A percentile compares a stretch with the other conserved stretches of the same genome.
Conservation (phyloP, 305 asterid species). For the Solanum chacoense region DNA sequence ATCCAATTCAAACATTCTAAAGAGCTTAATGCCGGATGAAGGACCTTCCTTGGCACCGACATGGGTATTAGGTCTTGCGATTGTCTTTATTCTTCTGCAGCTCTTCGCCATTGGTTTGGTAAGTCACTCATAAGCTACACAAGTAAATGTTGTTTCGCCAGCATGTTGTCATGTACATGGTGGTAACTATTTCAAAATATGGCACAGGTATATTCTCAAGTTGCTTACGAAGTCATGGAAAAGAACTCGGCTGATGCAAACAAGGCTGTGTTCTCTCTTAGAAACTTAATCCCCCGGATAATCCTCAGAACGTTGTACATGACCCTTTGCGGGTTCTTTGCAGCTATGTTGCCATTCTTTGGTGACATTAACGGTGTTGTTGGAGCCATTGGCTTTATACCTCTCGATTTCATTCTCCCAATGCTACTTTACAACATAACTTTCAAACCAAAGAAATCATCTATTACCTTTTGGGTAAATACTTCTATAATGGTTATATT, state of each 20-base stretch:
- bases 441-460: conserved; percentile 43
- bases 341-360: conserved; percentile 90
- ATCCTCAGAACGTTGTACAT: conserved; percentile 59
- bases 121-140: conserved; percentile 10
- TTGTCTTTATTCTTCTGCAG: conserved; percentile 59
- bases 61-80: conserved; percentile 61
- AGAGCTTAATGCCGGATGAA: conserved; percentile 72
- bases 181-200: neutral
- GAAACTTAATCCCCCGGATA: conserved; percentile 78
- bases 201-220: conserved; percentile 80
- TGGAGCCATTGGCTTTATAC: conserved; percentile 90
- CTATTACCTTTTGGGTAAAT: conserved; percentile 53
- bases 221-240: conserved; percentile 89
- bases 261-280: conserved; percentile 52
- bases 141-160: neutral
- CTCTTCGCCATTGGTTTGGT: conserved; percentile 92
- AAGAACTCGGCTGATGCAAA: conserved; percentile 74
- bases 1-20: conserved; percentile 63
- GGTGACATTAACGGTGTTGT: conserved; percentile 81
- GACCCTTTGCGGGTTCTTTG: conserved; percentile 59
- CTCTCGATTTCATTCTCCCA: conserved; percentile 82
- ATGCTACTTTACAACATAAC: conserved; percentile 93
- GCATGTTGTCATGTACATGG: neutral
- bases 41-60: conserved; percentile 78
- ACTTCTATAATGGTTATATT: conserved; percentile 48